Conservation (phyloP, 495 filamentous ascomycete species). For the Aspergillus indologenus region DNA sequence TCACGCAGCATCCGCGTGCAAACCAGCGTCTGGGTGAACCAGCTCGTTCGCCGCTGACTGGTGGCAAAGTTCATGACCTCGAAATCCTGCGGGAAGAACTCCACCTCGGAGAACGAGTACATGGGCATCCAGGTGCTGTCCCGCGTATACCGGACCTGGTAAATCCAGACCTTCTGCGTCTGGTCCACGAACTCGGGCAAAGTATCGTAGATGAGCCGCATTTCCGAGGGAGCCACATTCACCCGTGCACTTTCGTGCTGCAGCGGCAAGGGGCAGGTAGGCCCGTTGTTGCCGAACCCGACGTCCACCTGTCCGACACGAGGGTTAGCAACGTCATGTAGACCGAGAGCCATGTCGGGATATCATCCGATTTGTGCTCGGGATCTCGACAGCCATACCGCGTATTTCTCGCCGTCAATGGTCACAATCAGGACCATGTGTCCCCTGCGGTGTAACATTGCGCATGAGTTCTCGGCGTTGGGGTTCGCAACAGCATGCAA, state of each 20-base stretch:
- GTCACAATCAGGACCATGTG: slow-evolving; percentile 70
- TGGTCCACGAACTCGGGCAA: slow-evolving; percentile 43
- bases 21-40: slow-evolving; percentile 53
- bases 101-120: slow-evolving; percentile 59
- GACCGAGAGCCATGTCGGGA: not conserved
- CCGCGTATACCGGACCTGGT: slow-evolving; percentile 48
- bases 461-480: not conserved
- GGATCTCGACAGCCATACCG: slow-evolving; percentile 24
- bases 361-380: not conserved
- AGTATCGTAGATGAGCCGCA: slow-evolving; percentile 45
- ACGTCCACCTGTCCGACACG: slow-evolving; percentile 56
- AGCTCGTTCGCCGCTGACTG: slow-evolving; percentile 41
- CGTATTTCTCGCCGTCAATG: slow-evolving; percentile 51
- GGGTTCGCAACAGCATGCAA: not conserved
- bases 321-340: slow-evolving; percentile 10
- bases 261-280: slow-evolving; percentile 53
- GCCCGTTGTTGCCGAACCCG: slow-evolving; percentile 62
- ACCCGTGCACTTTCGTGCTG: slow-evolving; percentile 36
- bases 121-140: slow-evolving; percentile 48
- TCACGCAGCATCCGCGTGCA: slow-evolving; percentile 51
- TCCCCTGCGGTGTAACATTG: slow-evolving; percentile 14
- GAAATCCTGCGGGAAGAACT: slow-evolving; percentile 57
- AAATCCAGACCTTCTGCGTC: slow-evolving; percentile 55
- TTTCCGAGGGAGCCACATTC: slow-evolving; percentile 46
- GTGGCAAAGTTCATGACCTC: slow-evolving; percentile 58